Base-by-base conservation (phyloP, 2,329 filamentous ascomycete species). In the Ceratocystis albifundus region DNA sequence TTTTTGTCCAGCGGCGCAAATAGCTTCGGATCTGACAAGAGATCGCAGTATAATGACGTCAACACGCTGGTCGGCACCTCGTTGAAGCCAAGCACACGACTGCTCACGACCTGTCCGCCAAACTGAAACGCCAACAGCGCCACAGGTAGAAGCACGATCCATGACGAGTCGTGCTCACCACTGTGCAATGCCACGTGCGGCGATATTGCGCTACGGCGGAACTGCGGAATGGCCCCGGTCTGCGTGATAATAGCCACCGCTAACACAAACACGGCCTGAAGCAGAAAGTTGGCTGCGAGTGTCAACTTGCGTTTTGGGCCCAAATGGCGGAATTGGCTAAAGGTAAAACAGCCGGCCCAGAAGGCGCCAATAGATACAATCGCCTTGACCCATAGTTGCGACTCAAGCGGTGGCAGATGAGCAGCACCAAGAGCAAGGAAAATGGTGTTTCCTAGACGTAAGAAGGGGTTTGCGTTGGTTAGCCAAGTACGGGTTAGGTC, bases 391-490 rank as follows among this genome's bases (percentile, higher is more conserved):
- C 79, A 84, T 65, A 79, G 82, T 65, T 76, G 76, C 2, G 80
- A 80, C 67, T 81, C 75, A 67, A 75, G 75, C 22, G 76, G 72
- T 2, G 80, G 82, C 61, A 83, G 80, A 36, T 74, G 74, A 2
- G 82, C 79, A 12, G 82, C 80, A 66, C 82, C 83, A 25, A 86
- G 80, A 20, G 81, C 83, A 48, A 86, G 77, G 74, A 86, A 85
- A 70, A 86, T 80, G 8, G 84, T 86, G 73, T 86, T 86, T 48
- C 83, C 83, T 75, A 50, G 4, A 36, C 8, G 32, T 36, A 36
- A 36, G 8, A 36, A 36, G 32, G 8, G 32, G 10, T 36, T 36
- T 36, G 32, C 10, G 32, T 36, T 2, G 32, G 32, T 36, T 36
- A 36, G 32, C 10, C 32, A 36, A 36, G 32, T 12, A 3, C 32